A percentile compares a stretch with the other conserved stretches of the same genome.
These are phyloP conservation scores for Pythium brassicae DNA, from an alignment of 352 stramenopile species.

Conservation along the genomic window DNA sequence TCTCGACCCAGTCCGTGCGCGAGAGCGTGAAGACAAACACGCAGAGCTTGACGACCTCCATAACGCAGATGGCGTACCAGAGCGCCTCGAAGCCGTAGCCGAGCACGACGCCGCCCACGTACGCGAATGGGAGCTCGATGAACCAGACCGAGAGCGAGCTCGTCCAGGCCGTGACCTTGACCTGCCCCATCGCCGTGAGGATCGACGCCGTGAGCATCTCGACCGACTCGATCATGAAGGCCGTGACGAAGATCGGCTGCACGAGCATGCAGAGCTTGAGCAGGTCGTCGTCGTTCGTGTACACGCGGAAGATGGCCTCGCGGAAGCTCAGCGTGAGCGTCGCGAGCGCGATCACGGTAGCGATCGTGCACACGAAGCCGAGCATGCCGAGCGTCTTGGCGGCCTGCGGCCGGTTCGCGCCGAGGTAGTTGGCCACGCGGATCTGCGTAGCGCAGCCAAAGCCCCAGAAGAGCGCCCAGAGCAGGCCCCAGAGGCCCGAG, in stretches of 20 bases:
- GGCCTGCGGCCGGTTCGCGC: conserved; percentile 40
- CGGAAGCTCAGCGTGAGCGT: conserved; percentile 37
- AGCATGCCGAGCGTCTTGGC: conserved; percentile 51
- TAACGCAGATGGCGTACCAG: conserved; percentile 55
- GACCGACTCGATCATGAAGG: conserved; percentile 57
- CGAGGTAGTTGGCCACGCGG: conserved; percentile 73
- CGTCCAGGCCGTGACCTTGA: conserved; percentile 57
- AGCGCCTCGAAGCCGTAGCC: conserved; percentile 57
- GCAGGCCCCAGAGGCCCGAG: conserved; percentile 55
- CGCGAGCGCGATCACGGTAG: conserved; percentile 35
- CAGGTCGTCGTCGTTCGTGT: conserved; percentile 51
- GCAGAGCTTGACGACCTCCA: conserved; percentile 62
- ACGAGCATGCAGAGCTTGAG: conserved; percentile 43
- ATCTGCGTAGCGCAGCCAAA: conserved; percentile 78
- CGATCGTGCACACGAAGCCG: conserved; percentile 42
- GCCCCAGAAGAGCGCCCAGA: conserved; percentile 78
- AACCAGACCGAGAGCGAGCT: conserved; percentile 62
- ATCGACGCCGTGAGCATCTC: conserved; percentile 48
- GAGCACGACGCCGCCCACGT: conserved; percentile 44
- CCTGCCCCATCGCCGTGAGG: conserved; percentile 70
- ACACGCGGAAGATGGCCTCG: conserved; percentile 44
- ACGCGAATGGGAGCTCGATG: conserved; percentile 62
- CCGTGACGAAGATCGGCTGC: conserved; percentile 52
- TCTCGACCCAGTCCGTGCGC: conserved; percentile 40
- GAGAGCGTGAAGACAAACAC: conserved; percentile 41